A percentile compares a stretch with the other conserved stretches of the same genome.
phyloP scores from a whole-genome alignment of 805 yeast genomes.

The Zygoascus flipseniorum region DNA sequence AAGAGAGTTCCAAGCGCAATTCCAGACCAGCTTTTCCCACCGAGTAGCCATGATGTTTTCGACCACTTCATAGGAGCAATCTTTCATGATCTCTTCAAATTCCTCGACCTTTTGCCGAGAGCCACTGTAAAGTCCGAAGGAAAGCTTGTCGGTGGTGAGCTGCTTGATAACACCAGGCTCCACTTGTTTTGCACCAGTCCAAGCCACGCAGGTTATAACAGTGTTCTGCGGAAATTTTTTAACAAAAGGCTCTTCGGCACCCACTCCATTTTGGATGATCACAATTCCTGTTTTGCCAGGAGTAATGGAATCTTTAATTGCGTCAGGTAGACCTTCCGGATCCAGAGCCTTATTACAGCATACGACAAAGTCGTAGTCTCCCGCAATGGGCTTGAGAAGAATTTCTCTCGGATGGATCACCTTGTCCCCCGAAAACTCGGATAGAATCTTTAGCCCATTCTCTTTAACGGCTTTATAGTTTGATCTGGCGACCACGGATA shows the following conservation, averaged over 20 bases:
- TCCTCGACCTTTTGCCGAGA: slow-evolving; percentile 19
- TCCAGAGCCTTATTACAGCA: slow-evolving; percentile 12
- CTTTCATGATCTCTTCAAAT: slow-evolving; percentile 33
- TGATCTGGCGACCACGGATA: neutral
- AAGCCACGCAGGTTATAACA: slow-evolving; percentile 8
- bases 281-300: slow-evolving; percentile 12
- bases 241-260: slow-evolving; percentile 7
- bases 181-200: slow-evolving; percentile 8
- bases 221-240: slow-evolving; percentile 9
- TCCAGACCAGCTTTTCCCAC: slow-evolving; percentile 20
- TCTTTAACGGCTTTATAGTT: neutral
- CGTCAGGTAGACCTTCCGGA: slow-evolving; percentile 24
- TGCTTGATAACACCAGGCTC: slow-evolving; percentile 19
- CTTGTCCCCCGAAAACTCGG: neutral
- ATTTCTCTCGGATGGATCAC: neutral
- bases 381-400: neutral
- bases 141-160: slow-evolving; percentile 38
- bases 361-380: slow-evolving; percentile 6
- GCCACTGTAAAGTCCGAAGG: slow-evolving; percentile 39
- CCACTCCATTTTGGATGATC: slow-evolving; percentile 14
- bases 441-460: neutral
- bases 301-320: slow-evolving; percentile 18
- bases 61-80: slow-evolving; percentile 7
- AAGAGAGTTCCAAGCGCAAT: slow-evolving; percentile 18
- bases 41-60: slow-evolving; percentile 12